These are phyloP conservation scores for Dendrocalamus latiflorus DNA, from an alignment of 202 grass and related monocot genomes.

Conservation along the genomic window DNA sequence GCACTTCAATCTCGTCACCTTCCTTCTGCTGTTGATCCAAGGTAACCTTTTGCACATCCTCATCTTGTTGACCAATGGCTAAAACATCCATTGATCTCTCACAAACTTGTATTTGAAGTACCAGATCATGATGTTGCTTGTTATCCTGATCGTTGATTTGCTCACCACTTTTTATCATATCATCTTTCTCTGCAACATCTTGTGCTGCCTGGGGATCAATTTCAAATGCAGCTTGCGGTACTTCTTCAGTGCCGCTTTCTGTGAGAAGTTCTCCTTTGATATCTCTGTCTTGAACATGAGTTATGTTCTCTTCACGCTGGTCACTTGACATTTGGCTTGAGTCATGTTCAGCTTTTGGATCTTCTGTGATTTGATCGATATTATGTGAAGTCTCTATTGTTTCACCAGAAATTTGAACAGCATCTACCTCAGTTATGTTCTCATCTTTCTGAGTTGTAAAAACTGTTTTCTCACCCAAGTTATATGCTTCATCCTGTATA, in stretches of 20 bases:
- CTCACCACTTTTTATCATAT: conserved; percentile 14
- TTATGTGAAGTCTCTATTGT: conserved; percentile 13
- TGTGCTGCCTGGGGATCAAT: conserved; percentile 1
- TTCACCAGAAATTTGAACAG: conserved; percentile 10
- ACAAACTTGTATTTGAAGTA: conserved; percentile 22
- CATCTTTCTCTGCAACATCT: conserved; percentile 2
- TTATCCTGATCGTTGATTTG: conserved; percentile 23
- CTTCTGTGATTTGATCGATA: conserved; percentile 31
- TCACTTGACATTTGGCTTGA: conserved; percentile 21
- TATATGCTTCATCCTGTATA: conserved; percentile 33
- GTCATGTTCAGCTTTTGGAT: conserved; percentile 13
- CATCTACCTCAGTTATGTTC: conserved; percentile 4
- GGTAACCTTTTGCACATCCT: background rate
- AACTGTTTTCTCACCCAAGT: conserved; percentile 21
- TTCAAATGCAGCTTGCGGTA: background rate
- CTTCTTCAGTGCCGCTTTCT: conserved; percentile 1
- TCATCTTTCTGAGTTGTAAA: conserved; percentile 2
- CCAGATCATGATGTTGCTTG: conserved; percentile 14
- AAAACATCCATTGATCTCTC: conserved; percentile 21
- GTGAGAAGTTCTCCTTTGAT: background rate
- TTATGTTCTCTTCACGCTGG: background rate
- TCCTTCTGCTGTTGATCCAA: conserved; percentile 36
- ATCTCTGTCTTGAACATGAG: conserved; percentile 12
- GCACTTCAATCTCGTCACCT: conserved; percentile 12
- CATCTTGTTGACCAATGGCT: conserved; percentile 23